Conservation (phyloP, 1,139 yeast species). For the Saccharomyces hybrid region DNA sequence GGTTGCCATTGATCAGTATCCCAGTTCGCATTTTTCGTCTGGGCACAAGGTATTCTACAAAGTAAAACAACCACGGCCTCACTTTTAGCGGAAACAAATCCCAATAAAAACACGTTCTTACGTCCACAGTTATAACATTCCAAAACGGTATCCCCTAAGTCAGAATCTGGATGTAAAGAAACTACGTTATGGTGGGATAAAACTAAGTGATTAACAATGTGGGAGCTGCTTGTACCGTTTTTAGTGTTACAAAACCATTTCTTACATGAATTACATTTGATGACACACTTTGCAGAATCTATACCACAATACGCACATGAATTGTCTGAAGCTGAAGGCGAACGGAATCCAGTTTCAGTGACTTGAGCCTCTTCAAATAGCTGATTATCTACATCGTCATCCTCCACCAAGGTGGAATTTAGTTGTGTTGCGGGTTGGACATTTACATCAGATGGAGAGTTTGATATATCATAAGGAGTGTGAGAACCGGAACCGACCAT, state of each 20-base stretch:
- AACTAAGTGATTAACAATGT: slow-evolving; percentile 80
- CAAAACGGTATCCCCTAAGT: slow-evolving; percentile 73
- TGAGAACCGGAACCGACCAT: neutral
- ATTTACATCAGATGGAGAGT: neutral
- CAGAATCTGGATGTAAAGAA: slow-evolving; percentile 69
- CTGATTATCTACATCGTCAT: slow-evolving; percentile 2
- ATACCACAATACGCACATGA: slow-evolving; percentile 78
- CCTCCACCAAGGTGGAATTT: slow-evolving; percentile 1
- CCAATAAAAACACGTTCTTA: slow-evolving; percentile 71
- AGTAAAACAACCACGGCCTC: slow-evolving; percentile 82
- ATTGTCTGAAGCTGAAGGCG: slow-evolving; percentile 26
- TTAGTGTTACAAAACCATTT: slow-evolving; percentile 92
- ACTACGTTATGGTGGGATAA: slow-evolving; percentile 72
- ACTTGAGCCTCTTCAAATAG: slow-evolving; percentile 5
- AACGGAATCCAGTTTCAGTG: neutral
- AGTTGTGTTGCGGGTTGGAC: neutral
- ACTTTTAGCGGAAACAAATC: slow-evolving; percentile 81
- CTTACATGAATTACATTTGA: slow-evolving; percentile 68
- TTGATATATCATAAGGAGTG: neutral
- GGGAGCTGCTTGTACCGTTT: slow-evolving; percentile 56
- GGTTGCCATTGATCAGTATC: slow-evolving; percentile 87
- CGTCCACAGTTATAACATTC: slow-evolving; percentile 92
- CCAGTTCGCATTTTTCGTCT: slow-evolving; percentile 68
- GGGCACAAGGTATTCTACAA: slow-evolving; percentile 88
- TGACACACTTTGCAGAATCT: slow-evolving; percentile 56